A percentile compares a stretch with the other conserved stretches of the same genome.
phyloP scores from a whole-genome alignment of 2,329 filamentous ascomycete genomes.

The Talaromyces funiculosus region DNA sequence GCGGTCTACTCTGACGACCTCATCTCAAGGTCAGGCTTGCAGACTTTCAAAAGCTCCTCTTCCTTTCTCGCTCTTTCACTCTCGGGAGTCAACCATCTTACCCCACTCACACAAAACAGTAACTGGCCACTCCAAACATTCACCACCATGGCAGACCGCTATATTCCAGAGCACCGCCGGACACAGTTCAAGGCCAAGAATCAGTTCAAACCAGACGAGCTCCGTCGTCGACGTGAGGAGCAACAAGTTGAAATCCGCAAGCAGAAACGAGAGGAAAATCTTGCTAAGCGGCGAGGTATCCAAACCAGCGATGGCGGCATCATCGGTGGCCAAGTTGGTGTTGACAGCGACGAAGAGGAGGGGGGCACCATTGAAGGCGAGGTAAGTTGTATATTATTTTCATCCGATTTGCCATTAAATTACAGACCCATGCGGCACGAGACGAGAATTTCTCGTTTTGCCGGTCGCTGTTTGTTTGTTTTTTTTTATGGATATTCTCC shows the following conservation, averaged over 20 bases:
- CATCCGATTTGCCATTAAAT: background rate
- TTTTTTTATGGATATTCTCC: background rate
- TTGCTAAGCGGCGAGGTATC: slow-evolving; percentile 96
- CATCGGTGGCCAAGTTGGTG: slow-evolving; percentile 38
- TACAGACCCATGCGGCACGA: background rate
- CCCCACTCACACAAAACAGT: slow-evolving; percentile 19
- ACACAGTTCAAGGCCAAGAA: slow-evolving; percentile 99
- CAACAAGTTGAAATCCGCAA: slow-evolving; percentile 99
- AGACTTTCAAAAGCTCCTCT: background rate
- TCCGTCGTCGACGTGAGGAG: slow-evolving; percentile 95
- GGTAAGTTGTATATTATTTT: slow-evolving; percentile 54
- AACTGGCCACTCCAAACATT: slow-evolving; percentile 14
- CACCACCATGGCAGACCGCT: slow-evolving; percentile 92
- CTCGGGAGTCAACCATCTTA: slow-evolving; percentile 17
- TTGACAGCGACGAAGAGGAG: slow-evolving; percentile 97
- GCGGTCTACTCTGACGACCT: slow-evolving; percentile 17
- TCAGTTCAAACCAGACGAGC: slow-evolving; percentile 98
- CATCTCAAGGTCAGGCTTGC: slow-evolving; percentile 9
- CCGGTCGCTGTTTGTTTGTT: slow-evolving; percentile 2
- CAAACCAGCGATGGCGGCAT: slow-evolving; percentile 62
- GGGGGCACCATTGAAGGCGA: slow-evolving; percentile 90
- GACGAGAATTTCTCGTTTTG: background rate
- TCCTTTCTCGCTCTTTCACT: slow-evolving; percentile 3
- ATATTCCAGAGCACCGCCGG: slow-evolving; percentile 98
- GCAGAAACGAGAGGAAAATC: slow-evolving; percentile 96